These are phyloP conservation scores for Fomitopsis betulina DNA, from an alignment of 1,284 basidiomycete species.

Conservation along the genomic window DNA sequence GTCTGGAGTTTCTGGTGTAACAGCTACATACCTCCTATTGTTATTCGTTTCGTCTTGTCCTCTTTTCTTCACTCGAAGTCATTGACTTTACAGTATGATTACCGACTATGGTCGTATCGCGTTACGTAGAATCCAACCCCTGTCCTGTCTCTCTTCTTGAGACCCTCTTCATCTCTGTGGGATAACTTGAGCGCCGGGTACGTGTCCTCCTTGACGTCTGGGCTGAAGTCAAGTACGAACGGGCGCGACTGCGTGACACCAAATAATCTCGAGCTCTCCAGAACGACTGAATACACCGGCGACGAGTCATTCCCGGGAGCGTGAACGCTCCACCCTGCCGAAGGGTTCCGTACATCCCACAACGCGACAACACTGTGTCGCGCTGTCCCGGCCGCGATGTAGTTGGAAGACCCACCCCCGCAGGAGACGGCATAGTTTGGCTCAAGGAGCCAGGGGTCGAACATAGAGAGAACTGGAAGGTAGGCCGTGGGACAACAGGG, in stretches of 20 bases:
- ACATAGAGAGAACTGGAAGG: slow-evolving; percentile 51
- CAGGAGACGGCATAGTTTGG: slow-evolving; percentile 68
- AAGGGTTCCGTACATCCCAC: slow-evolving; percentile 66
- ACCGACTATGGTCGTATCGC: slow-evolving; percentile 35
- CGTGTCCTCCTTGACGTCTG: slow-evolving; percentile 47
- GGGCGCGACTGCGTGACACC: slow-evolving; percentile 69
- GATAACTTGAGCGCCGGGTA: slow-evolving; percentile 45
- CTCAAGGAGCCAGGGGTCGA: slow-evolving; percentile 63
- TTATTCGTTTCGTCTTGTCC: slow-evolving; percentile 6
- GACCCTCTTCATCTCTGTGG: slow-evolving; percentile 30
- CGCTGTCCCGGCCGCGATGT: slow-evolving; percentile 69
- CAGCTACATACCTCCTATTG: slow-evolving; percentile 6
- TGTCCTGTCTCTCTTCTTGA: slow-evolving; percentile 33
- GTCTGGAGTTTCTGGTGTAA: slow-evolving; percentile 7
- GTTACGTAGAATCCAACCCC: slow-evolving; percentile 40
- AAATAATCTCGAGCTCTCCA: slow-evolving; percentile 71
- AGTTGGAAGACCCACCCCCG: slow-evolving; percentile 59
- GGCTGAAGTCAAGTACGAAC: slow-evolving; percentile 75
- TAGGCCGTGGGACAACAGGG: slow-evolving; percentile 29
- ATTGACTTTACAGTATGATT: not conserved
- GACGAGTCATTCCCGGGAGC: slow-evolving; percentile 71
- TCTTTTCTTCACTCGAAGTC: not conserved
- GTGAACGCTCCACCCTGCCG: slow-evolving; percentile 66
- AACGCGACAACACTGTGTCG: slow-evolving; percentile 71
- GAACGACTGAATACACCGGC: slow-evolving; percentile 64